Evolutionary conservation across 306 rosid genomes (phyloP).

Genomic region (Cercis canadensis): DNA sequence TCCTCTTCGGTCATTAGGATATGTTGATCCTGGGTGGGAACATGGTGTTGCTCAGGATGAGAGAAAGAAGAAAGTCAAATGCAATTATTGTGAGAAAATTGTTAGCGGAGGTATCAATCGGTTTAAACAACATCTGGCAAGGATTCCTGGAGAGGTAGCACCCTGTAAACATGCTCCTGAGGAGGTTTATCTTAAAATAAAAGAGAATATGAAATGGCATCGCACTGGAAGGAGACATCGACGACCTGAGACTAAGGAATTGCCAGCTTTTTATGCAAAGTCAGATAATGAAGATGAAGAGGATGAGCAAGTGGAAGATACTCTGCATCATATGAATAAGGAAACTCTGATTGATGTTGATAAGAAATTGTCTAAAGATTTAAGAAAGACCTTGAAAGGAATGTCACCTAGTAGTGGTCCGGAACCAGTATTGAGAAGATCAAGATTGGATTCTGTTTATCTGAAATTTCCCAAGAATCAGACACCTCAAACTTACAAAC

Average conservation of each 20-base stretch:
- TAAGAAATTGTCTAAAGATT: constrained; percentile 68
- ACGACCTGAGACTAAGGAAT: constrained; percentile 69
- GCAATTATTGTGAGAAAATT: constrained; percentile 89
- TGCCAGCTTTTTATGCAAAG: constrained; percentile 60
- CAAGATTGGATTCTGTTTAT: constrained; percentile 86
- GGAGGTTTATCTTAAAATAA: constrained; percentile 81
- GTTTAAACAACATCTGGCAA: constrained; percentile 94
- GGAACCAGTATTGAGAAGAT: constrained; percentile 79
- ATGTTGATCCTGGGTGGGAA: constrained; percentile 99
- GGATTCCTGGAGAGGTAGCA: constrained; percentile 99
- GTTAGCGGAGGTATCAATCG: constrained; percentile 98
- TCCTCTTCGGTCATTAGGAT: constrained; percentile 88
- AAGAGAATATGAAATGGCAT: constrained; percentile 99
- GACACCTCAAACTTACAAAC: constrained; percentile 71
- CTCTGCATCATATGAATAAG: constrained; percentile 60
- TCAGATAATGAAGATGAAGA: constrained; percentile 82
- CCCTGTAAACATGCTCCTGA: constrained; percentile 95
- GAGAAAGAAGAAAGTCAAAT: constrained; percentile 95
- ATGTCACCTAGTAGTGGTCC: constrained; percentile 63
- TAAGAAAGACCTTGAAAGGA: constrained; percentile 59
- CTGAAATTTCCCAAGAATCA: constrained; percentile 66
- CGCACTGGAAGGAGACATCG: constrained; percentile 91
- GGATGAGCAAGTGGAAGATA: constrained; percentile 67
- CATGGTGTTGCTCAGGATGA: constrained; percentile 98
- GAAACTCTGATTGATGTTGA: constrained; percentile 66